Base-by-base conservation (phyloP, 495 filamentous ascomycete species). In the Neurospora discreta region DNA sequence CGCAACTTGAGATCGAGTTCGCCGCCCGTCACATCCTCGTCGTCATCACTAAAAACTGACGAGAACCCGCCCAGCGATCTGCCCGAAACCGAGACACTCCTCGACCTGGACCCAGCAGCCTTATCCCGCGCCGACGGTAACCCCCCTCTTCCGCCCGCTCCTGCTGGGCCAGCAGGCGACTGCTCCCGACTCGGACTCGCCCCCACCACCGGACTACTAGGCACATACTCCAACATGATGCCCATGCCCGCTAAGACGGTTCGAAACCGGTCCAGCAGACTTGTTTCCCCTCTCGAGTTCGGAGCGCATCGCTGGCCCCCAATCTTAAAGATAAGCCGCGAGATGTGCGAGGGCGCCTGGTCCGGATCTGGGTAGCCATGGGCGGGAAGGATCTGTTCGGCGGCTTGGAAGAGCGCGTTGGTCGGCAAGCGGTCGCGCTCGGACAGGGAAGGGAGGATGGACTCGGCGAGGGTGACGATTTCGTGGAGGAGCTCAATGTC, bases 281-380 rank as follows among this genome's bases (percentile, higher is more conserved):
- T 26, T 5, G 23, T 65, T 7, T 36, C 52, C 26, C 52, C 52
- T 18, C 26, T 65, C 52, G 52, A 3, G 26, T 65, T 65, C 15
- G 52, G 52, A 79, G 75, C 86, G 81, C 74, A 75, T 42, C 80
- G 77, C 73, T 78, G 76, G 23, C 88, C 89, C 44, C 92, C 92
- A 82, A 97, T 90, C 80, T 90, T 91, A 78, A 96, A 90, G 72
- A 97, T 80, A 78, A 94, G 89, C 78, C 91, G 88, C 80, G 92
- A 85, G 76, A 92, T 92, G 70, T 89, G 85, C 75, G 87, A 88
- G 76, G 79, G 79, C 3, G 94, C 90, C 74, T 92, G 87, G 73
- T 92, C 90, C 41, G 88, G 84, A 73, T 93, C 84, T 16, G 52
- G 52, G 74, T 90, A 80, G 73, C 89, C 90, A 84, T 91, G 81